Conservation (phyloP, 2,329 filamentous ascomycete genomes). For the Thermoascus crustaceus region DNA sequence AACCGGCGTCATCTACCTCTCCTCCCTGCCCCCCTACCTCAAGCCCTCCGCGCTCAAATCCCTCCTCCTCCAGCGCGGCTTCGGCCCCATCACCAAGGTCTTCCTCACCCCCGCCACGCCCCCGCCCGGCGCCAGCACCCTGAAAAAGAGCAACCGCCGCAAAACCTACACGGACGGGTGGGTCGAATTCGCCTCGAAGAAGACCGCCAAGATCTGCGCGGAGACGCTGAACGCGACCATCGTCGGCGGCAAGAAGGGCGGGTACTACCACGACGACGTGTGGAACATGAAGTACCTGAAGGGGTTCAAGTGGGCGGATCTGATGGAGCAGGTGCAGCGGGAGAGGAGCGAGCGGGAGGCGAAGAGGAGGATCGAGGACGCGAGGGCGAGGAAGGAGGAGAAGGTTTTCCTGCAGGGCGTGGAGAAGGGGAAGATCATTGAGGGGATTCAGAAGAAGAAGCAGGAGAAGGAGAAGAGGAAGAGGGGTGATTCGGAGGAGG, state of each 20-base stretch:
- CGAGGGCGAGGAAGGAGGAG: conserved; percentile 35
- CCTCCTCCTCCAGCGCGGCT: conserved; percentile 33
- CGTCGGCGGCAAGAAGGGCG: conserved; percentile 37
- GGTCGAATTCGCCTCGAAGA: conserved; percentile 41
- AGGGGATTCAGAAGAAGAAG: conserved; percentile 39
- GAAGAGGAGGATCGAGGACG: conserved; percentile 33
- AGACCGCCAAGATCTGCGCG: conserved; percentile 37
- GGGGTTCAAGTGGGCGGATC: conserved; percentile 36
- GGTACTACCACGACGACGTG: conserved; percentile 40
- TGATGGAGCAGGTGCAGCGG: conserved; percentile 38
- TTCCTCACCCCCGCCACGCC: conserved; percentile 35
- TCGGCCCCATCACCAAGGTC: conserved; percentile 35
- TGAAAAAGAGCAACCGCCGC: conserved; percentile 30
- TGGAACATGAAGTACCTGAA: conserved; percentile 40
- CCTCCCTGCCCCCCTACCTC: conserved; percentile 40
- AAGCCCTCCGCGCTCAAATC: conserved; percentile 39
- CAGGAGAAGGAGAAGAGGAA: conserved; percentile 30
- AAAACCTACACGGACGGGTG: conserved; percentile 40
- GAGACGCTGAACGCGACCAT: conserved; percentile 38
- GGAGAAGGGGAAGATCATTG: conserved; percentile 31
- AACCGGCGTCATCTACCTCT: conserved; percentile 38
- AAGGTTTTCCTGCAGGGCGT: conserved; percentile 37
- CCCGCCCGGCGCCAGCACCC: conserved; percentile 11
- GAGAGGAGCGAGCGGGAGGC: conserved; percentile 37
- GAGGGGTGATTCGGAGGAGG: conserved; percentile 16